A percentile compares a stretch with the other conserved stretches of the same genome.
These are phyloP conservation scores for Aspergillus eucalypticola DNA, from an alignment of 2,329 filamentous ascomycete genomes.

Conservation along the genomic window DNA sequence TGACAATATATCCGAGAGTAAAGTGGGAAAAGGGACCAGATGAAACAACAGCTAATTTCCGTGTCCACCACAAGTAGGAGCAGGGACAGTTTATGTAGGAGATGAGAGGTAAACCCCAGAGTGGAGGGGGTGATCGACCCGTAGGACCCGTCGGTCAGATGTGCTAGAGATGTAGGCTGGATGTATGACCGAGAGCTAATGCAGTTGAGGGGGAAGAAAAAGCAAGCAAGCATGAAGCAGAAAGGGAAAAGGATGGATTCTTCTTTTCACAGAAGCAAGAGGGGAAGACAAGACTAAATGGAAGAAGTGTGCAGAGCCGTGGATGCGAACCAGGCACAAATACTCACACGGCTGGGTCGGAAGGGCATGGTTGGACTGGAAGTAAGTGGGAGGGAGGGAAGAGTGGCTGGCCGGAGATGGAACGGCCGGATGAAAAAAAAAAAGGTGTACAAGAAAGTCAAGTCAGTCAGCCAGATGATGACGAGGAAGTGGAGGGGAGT, in stretches of 20 bases:
- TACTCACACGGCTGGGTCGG: constrained; percentile 19
- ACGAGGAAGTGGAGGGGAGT: constrained; percentile 6
- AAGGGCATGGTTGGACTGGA: constrained; percentile 16
- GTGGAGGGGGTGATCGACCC: background rate
- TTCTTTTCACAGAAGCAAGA: background rate
- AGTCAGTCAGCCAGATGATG: constrained; percentile 3
- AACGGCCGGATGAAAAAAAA: background rate
- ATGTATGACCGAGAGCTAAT: background rate
- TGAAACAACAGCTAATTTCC: background rate
- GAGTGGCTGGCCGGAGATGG: constrained; percentile 15
- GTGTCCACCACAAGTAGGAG: background rate
- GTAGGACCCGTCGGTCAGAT: background rate
- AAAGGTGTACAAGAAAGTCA: background rate
- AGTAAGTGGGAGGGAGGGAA: background rate
- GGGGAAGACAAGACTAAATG: background rate
- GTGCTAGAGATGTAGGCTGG: constrained; percentile 1
- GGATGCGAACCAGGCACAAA: constrained; percentile 9
- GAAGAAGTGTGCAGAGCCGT: background rate
- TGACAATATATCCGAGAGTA: background rate
- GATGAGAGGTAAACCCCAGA: background rate
- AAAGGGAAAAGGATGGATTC: background rate
- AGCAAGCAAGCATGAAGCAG: background rate
- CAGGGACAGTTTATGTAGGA: background rate
- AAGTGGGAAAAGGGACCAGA: background rate
- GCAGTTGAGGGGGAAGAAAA: background rate